These are phyloP conservation scores for Ophiostoma pallidulum DNA, from an alignment of 2,329 filamentous ascomycete genomes.

Conservation along the genomic window DNA sequence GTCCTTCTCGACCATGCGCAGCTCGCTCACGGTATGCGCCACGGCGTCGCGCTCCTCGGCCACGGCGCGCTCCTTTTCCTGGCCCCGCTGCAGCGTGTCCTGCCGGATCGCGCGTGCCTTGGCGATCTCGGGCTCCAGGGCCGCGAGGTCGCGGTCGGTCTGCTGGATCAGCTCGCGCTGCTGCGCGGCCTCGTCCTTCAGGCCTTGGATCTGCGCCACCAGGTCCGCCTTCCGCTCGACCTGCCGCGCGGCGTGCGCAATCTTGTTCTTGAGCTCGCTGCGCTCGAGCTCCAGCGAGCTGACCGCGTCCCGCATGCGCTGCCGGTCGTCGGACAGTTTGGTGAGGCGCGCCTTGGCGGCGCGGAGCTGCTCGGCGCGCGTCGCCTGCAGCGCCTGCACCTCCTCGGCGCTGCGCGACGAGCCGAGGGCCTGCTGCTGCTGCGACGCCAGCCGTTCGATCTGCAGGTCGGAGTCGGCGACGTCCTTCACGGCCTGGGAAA, in stretches of 20 bases:
- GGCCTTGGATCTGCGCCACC: conserved; percentile 60
- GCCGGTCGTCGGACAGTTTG: conserved; percentile 59
- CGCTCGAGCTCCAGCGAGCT: conserved; percentile 66
- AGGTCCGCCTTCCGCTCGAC: conserved; percentile 73
- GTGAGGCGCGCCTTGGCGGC: conserved; percentile 52
- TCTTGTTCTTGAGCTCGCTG: conserved; percentile 63
- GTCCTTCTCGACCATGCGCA: conserved; percentile 64
- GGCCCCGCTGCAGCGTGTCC: conserved; percentile 62
- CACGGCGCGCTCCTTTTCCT: conserved; percentile 61
- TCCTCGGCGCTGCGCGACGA: conserved; percentile 66
- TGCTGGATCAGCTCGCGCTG: conserved; percentile 61
- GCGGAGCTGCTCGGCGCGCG: conserved; percentile 57
- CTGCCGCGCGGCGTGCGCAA: conserved; percentile 61
- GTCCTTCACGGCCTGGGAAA: conserved; percentile 62
- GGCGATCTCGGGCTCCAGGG: conserved; percentile 64
- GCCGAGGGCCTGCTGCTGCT: conserved; percentile 31
- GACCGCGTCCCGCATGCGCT: conserved; percentile 59
- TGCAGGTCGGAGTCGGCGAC: conserved; percentile 61
- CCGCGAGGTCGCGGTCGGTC: conserved; percentile 63
- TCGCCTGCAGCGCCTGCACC: conserved; percentile 66
- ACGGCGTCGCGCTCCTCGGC: conserved; percentile 63
- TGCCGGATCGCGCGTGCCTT: conserved; percentile 69
- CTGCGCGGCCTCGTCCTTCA: conserved; percentile 57
- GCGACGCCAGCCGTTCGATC: conserved; percentile 63
- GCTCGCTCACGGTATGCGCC: conserved; percentile 63